phyloP scores from a whole-genome alignment of 164 flowering plant species.

The Paratinospora sagittata region DNA sequence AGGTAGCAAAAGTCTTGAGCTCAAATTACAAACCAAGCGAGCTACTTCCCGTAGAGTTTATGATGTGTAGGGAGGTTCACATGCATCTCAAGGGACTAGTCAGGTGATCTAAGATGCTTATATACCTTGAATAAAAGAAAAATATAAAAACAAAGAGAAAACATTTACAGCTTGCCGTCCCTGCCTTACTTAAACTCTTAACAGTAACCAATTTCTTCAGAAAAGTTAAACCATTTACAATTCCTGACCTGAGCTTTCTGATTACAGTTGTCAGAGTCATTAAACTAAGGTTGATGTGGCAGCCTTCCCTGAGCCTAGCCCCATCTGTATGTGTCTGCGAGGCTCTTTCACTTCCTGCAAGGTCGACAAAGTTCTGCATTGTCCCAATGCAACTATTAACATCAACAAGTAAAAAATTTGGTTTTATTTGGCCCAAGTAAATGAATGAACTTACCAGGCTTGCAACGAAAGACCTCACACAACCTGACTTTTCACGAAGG shows the following conservation, averaged over 20 bases:
- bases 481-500: constrained; percentile 82
- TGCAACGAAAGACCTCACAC: constrained; percentile 87
- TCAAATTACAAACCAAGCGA: no score
- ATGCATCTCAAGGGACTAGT: no score
- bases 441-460: constrained; percentile 56
- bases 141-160: neutral
- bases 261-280: constrained; percentile 98
- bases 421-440: neutral
- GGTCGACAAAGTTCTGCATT: constrained; percentile 93
- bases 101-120: no score
- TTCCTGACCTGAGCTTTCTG: constrained; percentile 86
- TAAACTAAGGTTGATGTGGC: constrained; percentile 94
- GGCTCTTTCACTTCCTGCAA: constrained; percentile 96
- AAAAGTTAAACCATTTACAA: neutral
- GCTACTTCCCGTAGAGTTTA: no score
- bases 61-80: no score
- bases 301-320: constrained; percentile 94
- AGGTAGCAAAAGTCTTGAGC: no score
- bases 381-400: neutral
- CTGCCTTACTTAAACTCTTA: neutral
- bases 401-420: neutral
- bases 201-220: neutral
- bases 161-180: neutral
- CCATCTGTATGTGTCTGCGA: constrained; percentile 96
- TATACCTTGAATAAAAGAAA: no score